phyloP scores from a whole-genome alignment of 1,284 basidiomycete genomes.

The Bjerkandera adusta region DNA sequence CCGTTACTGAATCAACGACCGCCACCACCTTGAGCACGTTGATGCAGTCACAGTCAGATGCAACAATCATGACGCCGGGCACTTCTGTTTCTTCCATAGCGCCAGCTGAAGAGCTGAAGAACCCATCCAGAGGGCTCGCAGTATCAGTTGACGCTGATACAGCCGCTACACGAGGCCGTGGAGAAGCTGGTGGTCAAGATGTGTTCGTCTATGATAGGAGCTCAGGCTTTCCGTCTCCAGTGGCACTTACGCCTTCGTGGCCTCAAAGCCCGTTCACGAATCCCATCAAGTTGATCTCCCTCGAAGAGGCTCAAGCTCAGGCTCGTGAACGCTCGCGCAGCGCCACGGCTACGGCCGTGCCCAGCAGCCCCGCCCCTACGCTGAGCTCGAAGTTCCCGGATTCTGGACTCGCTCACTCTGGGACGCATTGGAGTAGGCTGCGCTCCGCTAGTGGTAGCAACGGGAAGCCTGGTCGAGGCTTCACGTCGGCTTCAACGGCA shows the following conservation, averaged over 20 bases:
- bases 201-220: too few species aligned
- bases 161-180: too few species aligned
- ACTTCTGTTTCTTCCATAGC: slow-evolving; percentile 43
- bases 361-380: slow-evolving; percentile 16
- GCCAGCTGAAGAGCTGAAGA: slow-evolving; percentile 34
- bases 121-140: too few species aligned
- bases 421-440: slow-evolving; percentile 17
- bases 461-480: slow-evolving; percentile 42
- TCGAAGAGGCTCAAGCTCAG: slow-evolving; percentile 73
- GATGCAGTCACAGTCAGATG: slow-evolving; percentile 37
- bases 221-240: slow-evolving; percentile 8
- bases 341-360: slow-evolving; percentile 38
- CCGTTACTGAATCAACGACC: slow-evolving; percentile 45
- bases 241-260: slow-evolving; percentile 35
- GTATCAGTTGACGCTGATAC: too few species aligned
- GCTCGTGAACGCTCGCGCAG: slow-evolving; percentile 50
- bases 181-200: too few species aligned
- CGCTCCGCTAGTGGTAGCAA: slow-evolving; percentile 61
- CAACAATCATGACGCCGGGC: slow-evolving; percentile 43
- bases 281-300: slow-evolving; percentile 64
- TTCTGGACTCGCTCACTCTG: not conserved
- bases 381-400: not conserved
- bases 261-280: slow-evolving; percentile 44
- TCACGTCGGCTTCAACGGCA: slow-evolving; percentile 26
- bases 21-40: slow-evolving; percentile 35